Evolutionary conservation across 108 stramenopile genomes (phyloP), one percentile per base, ranked within the genome.

Genomic region (Skeletonema menzelii): DNA sequence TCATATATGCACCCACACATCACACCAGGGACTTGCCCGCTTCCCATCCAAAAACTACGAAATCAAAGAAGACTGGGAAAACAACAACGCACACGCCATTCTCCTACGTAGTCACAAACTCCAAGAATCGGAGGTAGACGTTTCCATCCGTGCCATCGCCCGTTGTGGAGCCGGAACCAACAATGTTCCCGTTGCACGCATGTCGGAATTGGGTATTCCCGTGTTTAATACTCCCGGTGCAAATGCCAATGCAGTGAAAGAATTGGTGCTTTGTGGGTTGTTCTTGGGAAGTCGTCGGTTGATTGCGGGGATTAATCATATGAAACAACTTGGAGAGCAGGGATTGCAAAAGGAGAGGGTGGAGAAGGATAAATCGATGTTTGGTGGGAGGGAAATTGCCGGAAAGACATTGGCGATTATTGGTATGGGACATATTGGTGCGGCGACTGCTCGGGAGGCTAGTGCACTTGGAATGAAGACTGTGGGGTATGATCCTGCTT

Each of bases 171-270:
- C 95, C 22, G 97, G 97, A 27, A 95, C 95, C 66, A 96, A 97
- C 85, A 98, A 97, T 71, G 91, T 97, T 26, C 95, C 96, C 58
- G 95, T 97, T 10, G 68, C 91, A 59, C 88, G 95, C 22, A 95
- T 95, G 89, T 94, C 95, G 15, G 95, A 97, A 72, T 65, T 94
- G 44, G 98, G 98, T 31, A 97, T 98, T 70, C 95, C 96, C 20
- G 98, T 98, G 27, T 96, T 98, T 72, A 98, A 98, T 72, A 98
- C 98, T 0, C 98, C 98, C 5, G 98, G 98, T 11, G 98, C 95
- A 13, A 98, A 98, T 84, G 96, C 98, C 70, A 96, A 95, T 65
- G 95, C 96, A n/a, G 96, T 96, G 40, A 96, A 94, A 69, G 98
- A 98, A 77, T 78, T 98, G 38, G 93, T 97, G 14, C 42, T 98